Base-by-base conservation (phyloP, 805 yeast genomes). In the Pichia deserticola region DNA sequence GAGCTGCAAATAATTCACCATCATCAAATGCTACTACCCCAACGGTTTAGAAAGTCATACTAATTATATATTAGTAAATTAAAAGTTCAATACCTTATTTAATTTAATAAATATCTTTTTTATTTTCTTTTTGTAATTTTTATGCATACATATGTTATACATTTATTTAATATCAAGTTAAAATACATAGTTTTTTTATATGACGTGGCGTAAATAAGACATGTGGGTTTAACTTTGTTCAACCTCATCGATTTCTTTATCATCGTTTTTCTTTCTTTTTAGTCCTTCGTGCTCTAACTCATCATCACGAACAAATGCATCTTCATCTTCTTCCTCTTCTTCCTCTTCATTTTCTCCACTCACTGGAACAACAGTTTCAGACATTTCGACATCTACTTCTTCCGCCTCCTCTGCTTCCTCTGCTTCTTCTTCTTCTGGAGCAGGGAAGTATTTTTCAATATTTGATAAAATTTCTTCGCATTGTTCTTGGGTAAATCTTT, bases 401-500 rank as follows among this genome's bases (percentile, higher is more conserved):
- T 47, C 44, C 58, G 35, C 48, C 62, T 10, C 13, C 54, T 39
- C 58, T 8, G 43, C 54, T 6, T 56, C 65, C 4, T 51, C 66
- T 7, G 52, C 62, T 5, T 51, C 67, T 29, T 57, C 68, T 5
- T 48, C 66, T 5, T 55, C 69, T 9, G 59, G 61, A 11, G 70
- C 59, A 3, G 86, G 87, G 61, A 80, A 78, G 49, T 76, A 69
- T 38, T 72, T 72, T n/a, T 67, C 59, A 20, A 88, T 72, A 45
- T 81, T 73, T 5, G 69, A 76, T 33, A 92, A 54, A 2, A 92
- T 76, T 4, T 71, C 69, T 42, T 80, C 77, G 44, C 86, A 74
- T 52, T 82, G 75, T 1, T 78, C 84, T 51, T 86, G 87, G n/a
- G 70, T 68, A 58, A 89, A 84, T 57, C 99, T 73, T 53, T 79